phyloP scores from a whole-genome alignment of 305 asterid genomes.

The Withania somnifera region DNA sequence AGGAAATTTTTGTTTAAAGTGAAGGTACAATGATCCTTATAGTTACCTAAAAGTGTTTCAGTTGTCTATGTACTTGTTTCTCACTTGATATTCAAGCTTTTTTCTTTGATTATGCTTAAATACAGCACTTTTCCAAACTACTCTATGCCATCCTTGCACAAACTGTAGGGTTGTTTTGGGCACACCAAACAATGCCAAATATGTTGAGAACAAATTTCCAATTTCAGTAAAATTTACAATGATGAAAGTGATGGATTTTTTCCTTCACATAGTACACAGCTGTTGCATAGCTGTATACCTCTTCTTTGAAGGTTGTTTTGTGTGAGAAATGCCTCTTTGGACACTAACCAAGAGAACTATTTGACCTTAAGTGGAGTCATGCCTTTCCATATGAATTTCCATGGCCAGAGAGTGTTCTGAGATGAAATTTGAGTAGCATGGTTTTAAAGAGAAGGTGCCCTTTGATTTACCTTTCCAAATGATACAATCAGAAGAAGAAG shows the following conservation, averaged over 20 bases:
- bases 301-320: not conserved
- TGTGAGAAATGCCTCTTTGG: not conserved
- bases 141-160: not conserved
- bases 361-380: not conserved
- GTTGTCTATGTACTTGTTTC: not conserved
- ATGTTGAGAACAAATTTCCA: not conserved
- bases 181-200: not conserved
- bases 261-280: not conserved
- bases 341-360: not conserved
- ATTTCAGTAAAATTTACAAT: not conserved
- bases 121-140: not conserved
- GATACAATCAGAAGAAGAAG: not conserved
- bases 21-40: not conserved
- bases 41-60: not conserved
- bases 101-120: not conserved
- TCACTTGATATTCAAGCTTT: not conserved
- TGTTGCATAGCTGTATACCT: not conserved
- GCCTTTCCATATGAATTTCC: not conserved
- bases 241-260: not conserved
- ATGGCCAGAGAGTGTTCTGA: not conserved
- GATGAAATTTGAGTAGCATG: not conserved
- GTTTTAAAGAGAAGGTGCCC: not conserved
- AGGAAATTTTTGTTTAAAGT: not conserved
- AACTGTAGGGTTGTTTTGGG: not conserved
- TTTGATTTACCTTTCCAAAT: not conserved